Evolutionary conservation across 1,284 basidiomycete species (phyloP).

Genomic region (Lignosus rhinocerotis): DNA sequence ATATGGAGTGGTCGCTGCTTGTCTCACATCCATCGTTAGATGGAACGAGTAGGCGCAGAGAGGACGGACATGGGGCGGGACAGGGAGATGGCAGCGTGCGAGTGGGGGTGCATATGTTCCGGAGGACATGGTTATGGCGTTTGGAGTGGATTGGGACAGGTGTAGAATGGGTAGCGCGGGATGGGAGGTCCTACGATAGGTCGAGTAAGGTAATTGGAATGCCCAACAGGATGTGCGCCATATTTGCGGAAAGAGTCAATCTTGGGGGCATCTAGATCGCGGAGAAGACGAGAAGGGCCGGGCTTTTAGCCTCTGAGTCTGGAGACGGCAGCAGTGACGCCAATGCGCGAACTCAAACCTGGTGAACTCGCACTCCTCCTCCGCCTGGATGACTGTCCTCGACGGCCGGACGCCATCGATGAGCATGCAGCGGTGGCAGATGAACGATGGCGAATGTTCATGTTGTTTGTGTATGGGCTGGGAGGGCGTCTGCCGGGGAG

Average conservation of each 20-base stretch:
- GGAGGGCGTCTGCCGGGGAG: background rate
- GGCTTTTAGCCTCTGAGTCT: background rate
- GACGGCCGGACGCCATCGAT: background rate
- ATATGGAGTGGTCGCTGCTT: background rate
- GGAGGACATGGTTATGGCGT: slow-evolving; percentile 4
- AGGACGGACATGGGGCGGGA: slow-evolving; percentile 3
- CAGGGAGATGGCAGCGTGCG: slow-evolving; percentile 15
- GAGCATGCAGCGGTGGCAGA: background rate
- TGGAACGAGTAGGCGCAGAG: slow-evolving; percentile 76
- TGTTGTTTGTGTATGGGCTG: background rate
- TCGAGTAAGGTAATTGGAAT: slow-evolving; percentile 17
- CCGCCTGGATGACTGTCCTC: background rate
- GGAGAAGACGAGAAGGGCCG: slow-evolving; percentile 19
- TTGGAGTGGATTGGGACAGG: background rate
- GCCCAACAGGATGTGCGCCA: slow-evolving; percentile 7
- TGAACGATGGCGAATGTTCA: background rate
- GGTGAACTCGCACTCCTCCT: slow-evolving; percentile 4
- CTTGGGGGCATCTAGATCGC: slow-evolving; percentile 9
- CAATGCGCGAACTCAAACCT: background rate
- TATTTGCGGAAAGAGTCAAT: slow-evolving; percentile 8
- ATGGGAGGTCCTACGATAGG: background rate
- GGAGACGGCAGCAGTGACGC: background rate
- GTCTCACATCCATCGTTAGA: slow-evolving; percentile 38
- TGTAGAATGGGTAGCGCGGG: background rate
- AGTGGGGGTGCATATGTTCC: slow-evolving; percentile 7